These are phyloP conservation scores for Pseudisothecium myosuroides DNA, from an alignment of 225 moss, liverwort and hornwort genomes.

Conservation along the genomic window DNA sequence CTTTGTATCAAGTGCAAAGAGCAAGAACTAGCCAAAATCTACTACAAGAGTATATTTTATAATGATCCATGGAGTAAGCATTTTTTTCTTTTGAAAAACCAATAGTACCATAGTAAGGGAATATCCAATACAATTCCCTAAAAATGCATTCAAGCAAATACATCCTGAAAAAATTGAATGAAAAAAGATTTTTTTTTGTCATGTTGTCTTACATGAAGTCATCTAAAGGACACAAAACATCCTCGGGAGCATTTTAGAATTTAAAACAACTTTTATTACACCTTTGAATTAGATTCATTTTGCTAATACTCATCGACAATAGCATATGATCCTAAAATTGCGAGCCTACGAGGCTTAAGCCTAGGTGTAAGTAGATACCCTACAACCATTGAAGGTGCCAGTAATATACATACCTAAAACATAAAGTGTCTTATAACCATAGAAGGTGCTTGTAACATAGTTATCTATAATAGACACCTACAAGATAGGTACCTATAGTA, in stretches of 20 bases:
- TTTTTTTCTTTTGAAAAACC: neutral
- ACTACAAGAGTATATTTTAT: too few relatives aligned
- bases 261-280: neutral
- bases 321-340: neutral
- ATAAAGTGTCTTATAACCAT: too few relatives aligned
- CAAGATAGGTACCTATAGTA: too few relatives aligned
- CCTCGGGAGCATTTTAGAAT: fast-evolving
- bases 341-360: neutral
- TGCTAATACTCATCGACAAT: neutral
- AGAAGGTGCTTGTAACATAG: too few relatives aligned
- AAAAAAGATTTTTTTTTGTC: neutral
- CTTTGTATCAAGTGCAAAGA: neutral
- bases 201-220: neutral
- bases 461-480: neutral
- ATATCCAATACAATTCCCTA: neutral
- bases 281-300: neutral
- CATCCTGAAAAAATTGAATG: fast-evolving
- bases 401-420: too few relatives aligned
- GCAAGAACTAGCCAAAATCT: neutral
- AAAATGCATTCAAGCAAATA: neutral
- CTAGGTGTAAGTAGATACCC: neutral
- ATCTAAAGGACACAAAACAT: neutral
- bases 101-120: neutral
- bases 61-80: neutral
- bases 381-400: neutral